Evolutionary conservation across 805 yeast species (phyloP).

Genomic region (Ogataea trehaloabstinens): DNA sequence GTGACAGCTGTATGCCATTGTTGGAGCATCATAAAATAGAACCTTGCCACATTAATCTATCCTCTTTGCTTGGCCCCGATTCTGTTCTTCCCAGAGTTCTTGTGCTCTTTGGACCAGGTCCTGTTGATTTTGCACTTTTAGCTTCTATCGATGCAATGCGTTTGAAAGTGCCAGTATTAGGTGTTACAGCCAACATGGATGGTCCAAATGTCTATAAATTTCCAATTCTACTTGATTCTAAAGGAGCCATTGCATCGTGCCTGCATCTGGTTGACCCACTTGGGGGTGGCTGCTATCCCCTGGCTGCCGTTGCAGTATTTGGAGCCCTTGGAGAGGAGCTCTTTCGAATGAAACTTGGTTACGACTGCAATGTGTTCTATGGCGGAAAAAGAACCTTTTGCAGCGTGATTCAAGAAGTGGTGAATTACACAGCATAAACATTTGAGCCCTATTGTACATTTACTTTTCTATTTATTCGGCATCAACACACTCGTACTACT

Average conservation of each 20-base stretch:
- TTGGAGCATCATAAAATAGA: conserved; percentile 4
- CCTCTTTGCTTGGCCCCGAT: not conserved
- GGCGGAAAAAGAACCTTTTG: conserved; percentile 17
- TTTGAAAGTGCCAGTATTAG: conserved; percentile 12
- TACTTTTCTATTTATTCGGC: too few species aligned
- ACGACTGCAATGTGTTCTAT: conserved; percentile 23
- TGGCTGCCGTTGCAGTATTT: conserved; percentile 28
- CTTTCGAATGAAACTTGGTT: conserved; percentile 23
- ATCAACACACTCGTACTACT: not conserved
- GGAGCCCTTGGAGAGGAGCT: conserved; percentile 24
- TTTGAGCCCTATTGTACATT: conserved; percentile 1
- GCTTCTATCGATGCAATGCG: conserved; percentile 6
- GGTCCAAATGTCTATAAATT: conserved; percentile 14
- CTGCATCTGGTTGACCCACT: conserved; percentile 31
- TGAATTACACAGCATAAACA: conserved; percentile 11
- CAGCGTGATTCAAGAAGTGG: conserved; percentile 13
- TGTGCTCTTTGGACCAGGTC: conserved; percentile 17
- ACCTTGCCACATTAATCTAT: conserved; percentile 1
- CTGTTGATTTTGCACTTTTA: conserved; percentile 14
- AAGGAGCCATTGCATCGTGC: conserved; percentile 25
- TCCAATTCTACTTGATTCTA: conserved; percentile 28
- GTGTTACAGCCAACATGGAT: conserved; percentile 21
- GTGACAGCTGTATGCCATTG: conserved; percentile 3
- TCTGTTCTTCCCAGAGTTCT: conserved; percentile 11
- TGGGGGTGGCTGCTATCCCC: conserved; percentile 36